Percentiles rank a stretch among this genome's conserved stretches.
Conservation (phyloP, 129 eudicot genomes). For the Ambrosia trifida region DNA sequence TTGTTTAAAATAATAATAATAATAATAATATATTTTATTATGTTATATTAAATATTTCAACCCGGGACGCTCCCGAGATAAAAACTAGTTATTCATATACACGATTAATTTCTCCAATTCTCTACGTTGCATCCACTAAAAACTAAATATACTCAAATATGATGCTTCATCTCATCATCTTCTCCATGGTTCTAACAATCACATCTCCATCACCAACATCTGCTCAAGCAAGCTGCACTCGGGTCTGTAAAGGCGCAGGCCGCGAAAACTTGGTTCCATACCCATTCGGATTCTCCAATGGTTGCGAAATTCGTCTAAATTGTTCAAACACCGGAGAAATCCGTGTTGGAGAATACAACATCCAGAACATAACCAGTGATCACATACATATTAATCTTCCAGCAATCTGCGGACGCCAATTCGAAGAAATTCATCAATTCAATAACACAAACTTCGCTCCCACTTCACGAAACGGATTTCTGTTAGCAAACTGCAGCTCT, state of each 20-base stretch:
- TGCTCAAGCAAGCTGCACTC: slow-evolving; percentile 21
- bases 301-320: slow-evolving; percentile 45
- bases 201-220: slow-evolving; percentile 6
- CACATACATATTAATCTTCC: slow-evolving; percentile 42
- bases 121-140: no score
- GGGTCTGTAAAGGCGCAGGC: slow-evolving; percentile 20
- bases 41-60: no score
- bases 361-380: slow-evolving; percentile 48
- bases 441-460: slow-evolving; percentile 35
- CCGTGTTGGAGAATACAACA: slow-evolving; percentile 25
- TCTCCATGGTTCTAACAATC: slow-evolving; percentile 20
- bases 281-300: slow-evolving; percentile 70
- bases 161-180: slow-evolving; percentile 19
- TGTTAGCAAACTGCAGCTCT: slow-evolving; percentile 47
- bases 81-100: no score
- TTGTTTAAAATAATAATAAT: no score
- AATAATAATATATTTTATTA: no score
- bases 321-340: slow-evolving; percentile 37
- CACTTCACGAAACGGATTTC: slow-evolving; percentile 49
- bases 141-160: slow-evolving; percentile 1
- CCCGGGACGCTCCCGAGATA: no score
- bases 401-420: slow-evolving; percentile 47
- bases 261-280: slow-evolving; percentile 34
- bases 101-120: background rate
- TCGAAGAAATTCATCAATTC: slow-evolving; percentile 21